phyloP scores from a whole-genome alignment of 2,329 filamentous ascomycete genomes.

The Cladosporium austrohemisphaericum region DNA sequence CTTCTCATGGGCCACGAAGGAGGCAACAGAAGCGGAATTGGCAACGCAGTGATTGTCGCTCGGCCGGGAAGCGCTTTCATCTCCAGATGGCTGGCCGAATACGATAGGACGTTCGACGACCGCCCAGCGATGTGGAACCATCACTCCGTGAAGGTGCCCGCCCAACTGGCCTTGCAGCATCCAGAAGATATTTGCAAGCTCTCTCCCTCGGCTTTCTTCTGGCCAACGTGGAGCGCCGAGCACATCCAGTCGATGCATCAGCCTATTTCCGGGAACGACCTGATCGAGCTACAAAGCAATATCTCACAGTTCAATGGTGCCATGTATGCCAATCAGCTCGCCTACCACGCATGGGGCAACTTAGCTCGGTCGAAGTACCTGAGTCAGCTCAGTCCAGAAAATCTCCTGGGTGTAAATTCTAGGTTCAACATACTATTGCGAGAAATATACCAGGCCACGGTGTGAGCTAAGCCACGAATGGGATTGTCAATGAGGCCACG shows the following conservation, averaged over 20 bases:
- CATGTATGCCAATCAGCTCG: slow-evolving; percentile 19
- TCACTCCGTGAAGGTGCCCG: slow-evolving; percentile 17
- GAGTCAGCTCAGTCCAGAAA: background rate
- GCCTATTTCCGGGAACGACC: slow-evolving; percentile 6
- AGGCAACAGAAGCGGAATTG: slow-evolving; percentile 19
- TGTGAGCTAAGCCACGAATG: background rate
- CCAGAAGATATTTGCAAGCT: slow-evolving; percentile 17
- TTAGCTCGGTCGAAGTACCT: background rate
- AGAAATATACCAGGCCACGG: background rate
- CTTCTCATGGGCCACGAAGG: slow-evolving; percentile 20
- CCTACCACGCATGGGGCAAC: slow-evolving; percentile 15
- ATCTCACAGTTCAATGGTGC: slow-evolving; percentile 13
- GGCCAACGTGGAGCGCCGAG: slow-evolving; percentile 17
- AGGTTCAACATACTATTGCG: slow-evolving; percentile 8
- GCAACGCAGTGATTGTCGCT: slow-evolving; percentile 20
- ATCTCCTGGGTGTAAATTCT: background rate
- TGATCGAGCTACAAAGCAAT: background rate
- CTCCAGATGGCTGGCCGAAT: slow-evolving; percentile 16
- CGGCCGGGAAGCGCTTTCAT: slow-evolving; percentile 17
- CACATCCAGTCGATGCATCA: slow-evolving; percentile 17
- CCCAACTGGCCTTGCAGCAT: slow-evolving; percentile 12
- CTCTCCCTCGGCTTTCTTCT: slow-evolving; percentile 18
- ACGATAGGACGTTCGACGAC: slow-evolving; percentile 13
- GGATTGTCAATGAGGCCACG: background rate
- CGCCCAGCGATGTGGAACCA: slow-evolving; percentile 16